Evolutionary conservation across 2,329 filamentous ascomycete species (phyloP).

Genomic region (Byssothecium circinans): DNA sequence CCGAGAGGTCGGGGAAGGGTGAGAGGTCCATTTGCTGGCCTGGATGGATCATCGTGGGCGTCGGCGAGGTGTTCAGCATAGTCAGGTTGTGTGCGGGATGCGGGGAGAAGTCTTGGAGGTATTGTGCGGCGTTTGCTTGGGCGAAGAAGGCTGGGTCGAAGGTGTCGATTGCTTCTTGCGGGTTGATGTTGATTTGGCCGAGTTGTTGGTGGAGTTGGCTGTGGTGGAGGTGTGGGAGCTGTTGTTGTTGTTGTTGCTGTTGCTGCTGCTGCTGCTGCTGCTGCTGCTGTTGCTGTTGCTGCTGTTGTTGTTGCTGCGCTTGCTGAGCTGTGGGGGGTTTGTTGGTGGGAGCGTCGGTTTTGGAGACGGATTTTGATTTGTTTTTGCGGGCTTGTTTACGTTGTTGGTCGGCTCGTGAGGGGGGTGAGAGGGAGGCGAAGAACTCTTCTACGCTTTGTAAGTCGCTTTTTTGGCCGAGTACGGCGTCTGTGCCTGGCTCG

Average conservation of each 20-base stretch:
- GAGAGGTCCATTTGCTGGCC: slow-evolving; percentile 38
- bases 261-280: slow-evolving; percentile 20
- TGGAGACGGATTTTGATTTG: slow-evolving; percentile 42
- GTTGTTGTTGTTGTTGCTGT: slow-evolving; percentile 19
- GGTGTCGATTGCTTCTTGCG: slow-evolving; percentile 31
- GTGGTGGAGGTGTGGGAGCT: slow-evolving; percentile 22
- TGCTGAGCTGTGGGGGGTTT: neutral
- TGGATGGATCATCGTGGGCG: slow-evolving; percentile 32
- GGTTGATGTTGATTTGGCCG: slow-evolving; percentile 33
- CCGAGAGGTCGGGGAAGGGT: slow-evolving; percentile 34
- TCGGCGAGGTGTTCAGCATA: slow-evolving; percentile 40
- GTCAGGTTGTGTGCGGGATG: slow-evolving; percentile 43
- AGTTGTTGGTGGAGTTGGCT: slow-evolving; percentile 33
- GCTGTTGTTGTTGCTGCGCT: slow-evolving; percentile 4
- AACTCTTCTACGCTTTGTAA: slow-evolving; percentile 95
- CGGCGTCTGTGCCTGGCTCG: slow-evolving; percentile 81
- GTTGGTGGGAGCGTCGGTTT: slow-evolving; percentile 26
- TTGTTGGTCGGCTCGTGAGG: slow-evolving; percentile 49
- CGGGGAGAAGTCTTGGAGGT: slow-evolving; percentile 53
- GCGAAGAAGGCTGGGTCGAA: slow-evolving; percentile 32
- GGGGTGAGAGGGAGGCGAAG: slow-evolving; percentile 76
- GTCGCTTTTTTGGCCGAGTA: slow-evolving; percentile 84
- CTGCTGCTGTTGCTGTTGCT: slow-evolving; percentile 23
- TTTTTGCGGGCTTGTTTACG: slow-evolving; percentile 55
- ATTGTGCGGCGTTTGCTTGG: slow-evolving; percentile 28